Percentiles rank a stretch among this genome's conserved stretches.
phyloP scores from a whole-genome alignment of 2,329 filamentous ascomycete species.

The Trichoderma brevicompactum region DNA sequence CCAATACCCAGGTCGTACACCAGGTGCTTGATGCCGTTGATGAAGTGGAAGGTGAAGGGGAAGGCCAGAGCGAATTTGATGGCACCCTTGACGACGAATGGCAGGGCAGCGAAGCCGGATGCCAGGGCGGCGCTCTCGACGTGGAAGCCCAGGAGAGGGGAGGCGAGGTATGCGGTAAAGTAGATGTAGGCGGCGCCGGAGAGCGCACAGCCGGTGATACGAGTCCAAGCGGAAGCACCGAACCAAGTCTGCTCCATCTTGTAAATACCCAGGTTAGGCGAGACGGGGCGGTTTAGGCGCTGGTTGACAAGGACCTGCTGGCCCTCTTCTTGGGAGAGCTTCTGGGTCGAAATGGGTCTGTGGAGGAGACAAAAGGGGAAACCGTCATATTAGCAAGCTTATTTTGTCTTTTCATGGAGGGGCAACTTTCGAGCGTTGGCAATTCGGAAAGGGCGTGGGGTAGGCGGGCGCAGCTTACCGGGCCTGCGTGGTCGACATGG shows the following conservation, averaged over 20 bases:
- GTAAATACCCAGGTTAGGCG: conserved; percentile 88
- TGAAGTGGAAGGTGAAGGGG: conserved; percentile 62
- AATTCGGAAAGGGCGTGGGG: not conserved
- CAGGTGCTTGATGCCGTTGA: conserved; percentile 61
- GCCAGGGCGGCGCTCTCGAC: conserved; percentile 64
- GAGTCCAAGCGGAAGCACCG: conserved; percentile 72
- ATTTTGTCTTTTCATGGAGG: not conserved
- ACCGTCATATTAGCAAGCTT: not conserved
- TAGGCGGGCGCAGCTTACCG: conserved; percentile 46
- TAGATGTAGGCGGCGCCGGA: conserved; percentile 79
- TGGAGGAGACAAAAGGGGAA: conserved; percentile 1
- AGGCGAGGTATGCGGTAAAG: conserved; percentile 77
- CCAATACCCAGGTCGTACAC: conserved; percentile 57
- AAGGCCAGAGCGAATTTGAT: conserved; percentile 62
- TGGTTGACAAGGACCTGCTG: conserved; percentile 75
- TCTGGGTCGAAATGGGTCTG: conserved; percentile 61
- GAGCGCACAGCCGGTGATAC: conserved; percentile 78
- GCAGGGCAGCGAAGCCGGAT: conserved; percentile 62
- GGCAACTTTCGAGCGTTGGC: not conserved
- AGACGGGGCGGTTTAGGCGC: conserved; percentile 78
- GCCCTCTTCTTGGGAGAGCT: conserved; percentile 58
- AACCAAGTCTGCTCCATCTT: conserved; percentile 84
- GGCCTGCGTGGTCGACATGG: conserved; percentile 49
- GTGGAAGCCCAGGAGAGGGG: conserved; percentile 72
- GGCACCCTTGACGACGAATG: conserved; percentile 61